Percentiles rank a stretch among this genome's conserved stretches.
Evolutionary conservation across 108 stramenopile species (phyloP).

Genomic region (Pseudonitzschia pungens): DNA sequence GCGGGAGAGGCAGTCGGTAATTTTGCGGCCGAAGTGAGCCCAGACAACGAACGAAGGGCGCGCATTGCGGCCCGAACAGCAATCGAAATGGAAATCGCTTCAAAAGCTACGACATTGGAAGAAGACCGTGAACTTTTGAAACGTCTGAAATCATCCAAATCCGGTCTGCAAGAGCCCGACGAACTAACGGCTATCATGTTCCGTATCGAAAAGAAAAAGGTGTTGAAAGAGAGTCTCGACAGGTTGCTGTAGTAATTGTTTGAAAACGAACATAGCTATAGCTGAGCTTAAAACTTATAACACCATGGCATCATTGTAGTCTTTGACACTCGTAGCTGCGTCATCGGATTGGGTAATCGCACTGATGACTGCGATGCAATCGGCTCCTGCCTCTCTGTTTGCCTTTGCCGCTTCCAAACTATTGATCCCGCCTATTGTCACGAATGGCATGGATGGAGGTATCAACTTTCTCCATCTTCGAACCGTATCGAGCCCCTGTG

Average conservation of each 20-base stretch:
- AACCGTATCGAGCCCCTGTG: constrained; percentile 79
- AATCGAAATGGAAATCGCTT: constrained; percentile 68
- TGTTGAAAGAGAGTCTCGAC: constrained; percentile 61
- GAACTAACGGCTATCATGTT: constrained; percentile 65
- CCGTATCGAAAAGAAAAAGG: constrained; percentile 84
- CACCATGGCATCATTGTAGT: constrained; percentile 63
- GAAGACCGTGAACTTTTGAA: constrained; percentile 70
- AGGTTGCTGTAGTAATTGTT: constrained; percentile 34
- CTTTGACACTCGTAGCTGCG: constrained; percentile 42
- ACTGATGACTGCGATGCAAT: constrained; percentile 88
- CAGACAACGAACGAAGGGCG: constrained; percentile 69
- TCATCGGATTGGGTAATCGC: constrained; percentile 81
- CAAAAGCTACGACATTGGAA: constrained; percentile 71
- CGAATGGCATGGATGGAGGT: constrained; percentile 70
- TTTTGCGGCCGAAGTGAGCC: constrained; percentile 57
- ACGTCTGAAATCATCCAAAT: constrained; percentile 19
- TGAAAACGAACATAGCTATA: not conserved
- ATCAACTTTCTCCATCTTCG: constrained; percentile 82
- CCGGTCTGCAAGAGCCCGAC: constrained; percentile 41
- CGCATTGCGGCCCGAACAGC: constrained; percentile 64
- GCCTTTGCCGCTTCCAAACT: constrained; percentile 56
- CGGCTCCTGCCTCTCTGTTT: constrained; percentile 79
- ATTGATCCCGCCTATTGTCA: constrained; percentile 89
- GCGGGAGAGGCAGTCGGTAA: constrained; percentile 81
- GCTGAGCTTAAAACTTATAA: not conserved